Base-by-base conservation (phyloP, 306 rosid species). In the Gleditsia sinensis region DNA sequence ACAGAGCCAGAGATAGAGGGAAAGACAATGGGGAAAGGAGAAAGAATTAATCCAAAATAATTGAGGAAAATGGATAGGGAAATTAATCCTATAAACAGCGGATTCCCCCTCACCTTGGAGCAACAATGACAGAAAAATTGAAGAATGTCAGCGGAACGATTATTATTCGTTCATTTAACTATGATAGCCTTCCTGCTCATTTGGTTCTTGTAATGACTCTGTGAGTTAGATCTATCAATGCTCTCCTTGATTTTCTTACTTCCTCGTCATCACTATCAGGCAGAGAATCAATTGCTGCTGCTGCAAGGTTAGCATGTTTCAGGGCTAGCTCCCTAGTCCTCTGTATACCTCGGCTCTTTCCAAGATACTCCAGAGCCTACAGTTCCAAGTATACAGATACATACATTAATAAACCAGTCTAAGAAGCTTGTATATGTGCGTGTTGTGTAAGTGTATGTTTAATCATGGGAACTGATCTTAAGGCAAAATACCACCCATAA, bases 291-390 rank as follows among this genome's bases (percentile, higher is more conserved):
- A 91, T 91, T n/a, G 98, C 97, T 71, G 80, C 88, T 7, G 92
- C 97, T 3, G 96, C 96, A 58, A 88, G 89, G 78, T 72, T 89
- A 67, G 98, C 98, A 70, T 91, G 98, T 75, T 86, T 81, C 55
- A 75, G 30, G 17, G 98, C 97, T 42, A 93, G 87, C 74, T 93
- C 98, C 82, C 69, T 86, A 33, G 98, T 83, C 72, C 80, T 85
- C 57, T 91, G 97, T 69, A 93, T 82, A 55, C 97, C 98, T 23
- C 75, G 75, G 53, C 98, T 93, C 86, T 83, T 87, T 14, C 85
- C 92, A 19, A 93, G 92, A 76, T 87, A 93, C n/a, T 93, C 96
- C 60, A 93, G 69, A 67, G 92, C 98, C 98, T 93, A 57, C 70
- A 23, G 73, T 48, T 45, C 64, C 72, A 24, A 20, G 49, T n/a